Base-by-base conservation (phyloP, 2,329 filamentous ascomycete genomes). In the Cryphonectria radicalis region DNA sequence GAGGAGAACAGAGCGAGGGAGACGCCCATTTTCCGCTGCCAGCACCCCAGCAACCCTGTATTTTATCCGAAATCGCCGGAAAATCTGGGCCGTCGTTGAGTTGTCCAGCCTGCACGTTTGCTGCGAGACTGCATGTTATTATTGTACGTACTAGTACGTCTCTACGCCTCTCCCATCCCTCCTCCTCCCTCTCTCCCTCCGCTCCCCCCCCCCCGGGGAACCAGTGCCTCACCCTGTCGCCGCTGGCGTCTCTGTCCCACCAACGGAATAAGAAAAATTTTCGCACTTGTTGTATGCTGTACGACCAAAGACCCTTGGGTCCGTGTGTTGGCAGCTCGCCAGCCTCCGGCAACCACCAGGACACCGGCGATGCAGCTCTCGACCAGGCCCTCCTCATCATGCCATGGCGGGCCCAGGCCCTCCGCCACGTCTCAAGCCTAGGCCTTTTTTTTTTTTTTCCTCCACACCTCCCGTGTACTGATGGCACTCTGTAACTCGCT, bases 41-140 rank as follows among this genome's bases (percentile, higher is more conserved):
- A 59, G 28, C 22, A n/a, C 46, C 25, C 55, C 28, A 32, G 25
- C 55, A 35, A 17, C 19, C 46, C 22, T 59, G 2, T 28, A 59
- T 35, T 59, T 59, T 59, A 59, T 32, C 55, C 55, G 55, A 59
- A 59, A 28, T 32, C 28, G 55, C 55, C 25, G 55, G 55, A 59
- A 59, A 59, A 59, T 32, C 13, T 59, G 55, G 55, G 13, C 55
- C 55, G 55, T 59, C 55, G 55, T 28, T 59, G 28, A 59, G 55
- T 28, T 32, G 55, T 59, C 55, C 55, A 19, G 55, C 53, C 53
- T 57, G 53, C n/a, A 57, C 25, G 25, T 28, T 28, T 6, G 53
- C 53, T 6, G 53, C 53, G 25, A 25, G 3, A 59, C 55, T 5
- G 5, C 55, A 32, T 40, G 32, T 40, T 22, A 40, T 35, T 22